Percentiles rank a stretch among this genome's conserved stretches.
Evolutionary conservation across 306 rosid species (phyloP).

Genomic region (Trifolium pratense): DNA sequence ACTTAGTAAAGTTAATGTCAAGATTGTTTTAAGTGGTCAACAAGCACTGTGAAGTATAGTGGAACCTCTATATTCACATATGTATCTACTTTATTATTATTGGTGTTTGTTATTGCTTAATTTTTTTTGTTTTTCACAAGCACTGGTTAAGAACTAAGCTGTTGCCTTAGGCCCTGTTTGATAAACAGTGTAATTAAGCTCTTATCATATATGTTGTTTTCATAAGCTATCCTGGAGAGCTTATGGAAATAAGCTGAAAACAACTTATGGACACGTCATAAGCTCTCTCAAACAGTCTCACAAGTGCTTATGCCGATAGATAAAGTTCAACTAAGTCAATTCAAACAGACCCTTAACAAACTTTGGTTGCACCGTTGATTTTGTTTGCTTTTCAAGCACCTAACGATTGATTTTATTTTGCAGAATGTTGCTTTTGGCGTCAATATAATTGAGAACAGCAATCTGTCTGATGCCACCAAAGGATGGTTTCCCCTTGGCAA

Average conservation of each 20-base stretch:
- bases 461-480: constrained; percentile 70
- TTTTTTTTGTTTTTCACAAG: background rate
- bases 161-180: background rate
- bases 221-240: background rate
- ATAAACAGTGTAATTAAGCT: background rate
- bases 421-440: constrained; percentile 76
- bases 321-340: background rate
- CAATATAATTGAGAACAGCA: constrained; percentile 82
- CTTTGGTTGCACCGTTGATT: constrained; percentile 23
- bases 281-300: background rate
- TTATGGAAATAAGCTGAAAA: background rate
- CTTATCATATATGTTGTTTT: background rate
- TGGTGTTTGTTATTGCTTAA: constrained; percentile 25
- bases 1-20: constrained; percentile 1
- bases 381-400: constrained; percentile 5
- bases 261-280: background rate
- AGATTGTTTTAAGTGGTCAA: background rate
- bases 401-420: constrained; percentile 41
- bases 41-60: background rate
- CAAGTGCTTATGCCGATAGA: background rate
- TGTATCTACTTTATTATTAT: constrained; percentile 7
- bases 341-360: background rate
- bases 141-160: constrained; percentile 17
- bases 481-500: constrained; percentile 95
- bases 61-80: background rate